Base-by-base conservation (phyloP, 2,329 filamentous ascomycete species). In the Xylaria hypoxylon region DNA sequence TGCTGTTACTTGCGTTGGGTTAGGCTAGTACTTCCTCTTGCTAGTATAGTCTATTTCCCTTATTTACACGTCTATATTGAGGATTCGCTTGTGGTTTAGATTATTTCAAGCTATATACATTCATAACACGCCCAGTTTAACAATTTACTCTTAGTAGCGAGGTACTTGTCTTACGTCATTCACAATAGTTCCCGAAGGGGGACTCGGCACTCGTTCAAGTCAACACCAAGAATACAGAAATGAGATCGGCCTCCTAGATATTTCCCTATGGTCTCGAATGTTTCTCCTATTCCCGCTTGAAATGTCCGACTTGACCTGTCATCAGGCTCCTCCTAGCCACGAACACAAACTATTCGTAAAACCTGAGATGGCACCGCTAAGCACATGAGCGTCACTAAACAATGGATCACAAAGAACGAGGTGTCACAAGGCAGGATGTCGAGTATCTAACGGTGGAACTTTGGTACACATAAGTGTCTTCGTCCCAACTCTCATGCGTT, bases 281-380 rank as follows among this genome's bases (percentile, higher is more conserved):
- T 40, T 28, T 38, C n/a, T 56, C 60, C 42, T 45, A 60, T 33
- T 51, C 33, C 42, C 50, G 35, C 13, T 6, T 17, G 22, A 6
- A 59, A 13, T 15, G 22, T n/a, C 33, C 2, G 17, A 42, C 33
- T 15, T 45, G n/a, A 17, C 7, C 8, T 33, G 56, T 47, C 44
- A 47, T 56, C 10, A 11, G 42, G 13, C 50, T 35, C 5, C 8
- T 45, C 5, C 8, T 45, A 5, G 13, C 19, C 33, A 52, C 44
- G 31, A 17, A 42, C n/a, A 45, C n/a, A 10, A 8, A 35, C 13
- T 38, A 38, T 47, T 50, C 2, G 26, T n/a, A 38, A 51, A 42
- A 19, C 13, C n/a, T n/a, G 17, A 22, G 4, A 48, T 50, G 11
- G 42, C 26, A 35, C n/a, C 15, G 24, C 19, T 15, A 35, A 28